Percentiles rank a stretch among this genome's conserved stretches.
These are phyloP conservation scores for Globisporangium irregulare DNA, from an alignment of 352 stramenopile genomes.

Conservation along the genomic window DNA sequence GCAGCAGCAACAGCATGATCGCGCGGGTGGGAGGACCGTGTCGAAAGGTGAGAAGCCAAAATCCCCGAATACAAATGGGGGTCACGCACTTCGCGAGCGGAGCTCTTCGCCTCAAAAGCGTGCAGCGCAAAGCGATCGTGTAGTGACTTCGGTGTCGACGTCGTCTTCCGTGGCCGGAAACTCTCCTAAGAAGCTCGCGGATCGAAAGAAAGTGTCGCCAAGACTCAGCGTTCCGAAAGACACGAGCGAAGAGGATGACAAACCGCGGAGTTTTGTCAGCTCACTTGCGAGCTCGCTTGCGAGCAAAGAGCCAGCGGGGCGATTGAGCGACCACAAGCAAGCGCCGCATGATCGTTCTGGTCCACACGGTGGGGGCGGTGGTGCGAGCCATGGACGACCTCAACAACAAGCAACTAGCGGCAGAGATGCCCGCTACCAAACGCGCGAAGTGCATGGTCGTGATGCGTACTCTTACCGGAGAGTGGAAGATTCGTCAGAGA, in stretches of 20 bases:
- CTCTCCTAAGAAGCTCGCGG: conserved; percentile 12
- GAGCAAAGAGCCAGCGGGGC: conserved; percentile 14
- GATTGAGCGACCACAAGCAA: conserved; percentile 12
- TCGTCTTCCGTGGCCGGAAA: not conserved
- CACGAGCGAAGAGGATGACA: not conserved
- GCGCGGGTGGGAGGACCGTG: not conserved
- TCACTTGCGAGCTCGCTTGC: conserved; percentile 31
- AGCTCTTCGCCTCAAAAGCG: conserved; percentile 20
- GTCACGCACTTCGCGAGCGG: not conserved
- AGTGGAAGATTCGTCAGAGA: conserved; percentile 22
- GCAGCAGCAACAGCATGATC: not conserved
- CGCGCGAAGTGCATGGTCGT: conserved; percentile 14
- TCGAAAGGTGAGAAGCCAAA: conserved; percentile 10
- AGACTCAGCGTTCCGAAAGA: conserved; percentile 2
- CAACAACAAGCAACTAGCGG: not conserved
- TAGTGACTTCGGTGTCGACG: conserved; percentile 22
- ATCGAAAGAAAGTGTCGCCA: conserved; percentile 14
- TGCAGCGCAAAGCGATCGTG: conserved; percentile 14
- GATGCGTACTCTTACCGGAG: conserved; percentile 20
- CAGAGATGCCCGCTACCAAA: conserved; percentile 16
- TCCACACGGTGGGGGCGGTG: not conserved
- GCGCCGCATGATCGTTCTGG: conserved; percentile 1
- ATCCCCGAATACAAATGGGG: not conserved
- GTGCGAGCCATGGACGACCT: not conserved
- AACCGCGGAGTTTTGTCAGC: conserved; percentile 26